Base-by-base conservation (phyloP, 345 rosid genomes). In the Microcos paniculata region DNA sequence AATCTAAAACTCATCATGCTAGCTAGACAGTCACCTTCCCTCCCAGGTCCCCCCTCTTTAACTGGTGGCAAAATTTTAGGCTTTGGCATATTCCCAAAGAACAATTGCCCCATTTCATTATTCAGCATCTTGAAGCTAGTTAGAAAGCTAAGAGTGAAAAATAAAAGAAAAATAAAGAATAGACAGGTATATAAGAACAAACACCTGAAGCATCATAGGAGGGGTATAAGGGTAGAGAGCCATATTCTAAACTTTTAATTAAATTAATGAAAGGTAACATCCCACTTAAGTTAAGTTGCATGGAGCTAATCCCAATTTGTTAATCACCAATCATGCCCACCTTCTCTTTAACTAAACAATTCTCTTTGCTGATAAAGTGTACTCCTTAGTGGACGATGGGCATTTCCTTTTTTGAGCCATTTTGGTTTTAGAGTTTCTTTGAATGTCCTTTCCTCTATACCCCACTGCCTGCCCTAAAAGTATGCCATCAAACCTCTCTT, bases 371-470 rank as follows among this genome's bases (percentile, higher is more conserved):
- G 51, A 79, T 79, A 88, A 86, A 86, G 79, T 80, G 53, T 65
- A 35, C 68, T 76, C 73, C 57, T 86, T 81, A 93, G 97, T 93
- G 98, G 99, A 95, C 86, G 90, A 79, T 91, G 96, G 97, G 97
- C 86, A 91, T 87, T 92, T 88, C 82, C 87, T 77, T 86, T 66
- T 87, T 82, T 43, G 55, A 48, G 68, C 81, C 84, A 79, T 73
- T 73, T 77, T 59, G 28, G 67, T 66, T 52, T 38, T 35, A 3
- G 6, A 7, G 4, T 30, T 73, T 35, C 46, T 35, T 16, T 61
- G 24, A 56, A 63, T 74, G 64, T 64, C 81, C 72, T 73, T 80
- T 76, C 76, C 76, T 26, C 55, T 81, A 58, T 81, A 58, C 79
- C 87, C 91, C 87, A 81, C 88, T 78, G 64, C 48, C 23, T 38